Evolutionary conservation across 805 yeast species (phyloP), one percentile per base, ranked within the genome.

Genomic region (Lipomyces orientalis): DNA sequence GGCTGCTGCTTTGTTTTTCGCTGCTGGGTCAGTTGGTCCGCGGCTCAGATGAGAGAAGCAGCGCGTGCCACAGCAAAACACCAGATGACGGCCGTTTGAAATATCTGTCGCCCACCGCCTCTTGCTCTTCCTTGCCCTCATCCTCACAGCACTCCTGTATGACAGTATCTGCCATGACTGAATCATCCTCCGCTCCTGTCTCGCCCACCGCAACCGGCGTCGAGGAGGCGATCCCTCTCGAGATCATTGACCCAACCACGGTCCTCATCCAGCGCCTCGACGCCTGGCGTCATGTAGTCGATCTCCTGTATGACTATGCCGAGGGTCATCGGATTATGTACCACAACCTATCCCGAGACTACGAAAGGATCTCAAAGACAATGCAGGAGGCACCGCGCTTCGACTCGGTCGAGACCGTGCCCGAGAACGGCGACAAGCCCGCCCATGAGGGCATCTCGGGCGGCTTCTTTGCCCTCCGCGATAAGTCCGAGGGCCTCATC

Each of bases 281-380:
- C 59, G 76, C 78, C 64, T 81, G 84, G 84, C 73, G 71, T 49
- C 77, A 74, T 51, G 77, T 75, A 22, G 74, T 79, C 39, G 67
- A 55, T 33, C 61, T 75, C 39, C 72, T 79, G 22, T 72, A 73
- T 65, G 76, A 74, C 62, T 80, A 77, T 65, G 64, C 73, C 31
- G 76, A 76, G 34, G 73, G 76, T 55, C 77, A 75, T 62, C 58
- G 70, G 37, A 60, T 71, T 14, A 67, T 73, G 54, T 80, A 79
- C 72, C 73, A 74, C 60, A 61, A 69, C 60, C 68, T 71, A 65
- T 65, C 78, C 16, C 62, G 69, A 43, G 74, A 76, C 64, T 73
- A 78, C 46, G 82, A 80, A 67, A 77, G 77, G 76, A 71, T 78
- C 60, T 61, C 75, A 19, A 79, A 79, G 69, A 59, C 73, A 16